These are phyloP conservation scores for Scheffersomyces quercinus DNA, from an alignment of 1,139 yeast genomes.

Conservation along the genomic window DNA sequence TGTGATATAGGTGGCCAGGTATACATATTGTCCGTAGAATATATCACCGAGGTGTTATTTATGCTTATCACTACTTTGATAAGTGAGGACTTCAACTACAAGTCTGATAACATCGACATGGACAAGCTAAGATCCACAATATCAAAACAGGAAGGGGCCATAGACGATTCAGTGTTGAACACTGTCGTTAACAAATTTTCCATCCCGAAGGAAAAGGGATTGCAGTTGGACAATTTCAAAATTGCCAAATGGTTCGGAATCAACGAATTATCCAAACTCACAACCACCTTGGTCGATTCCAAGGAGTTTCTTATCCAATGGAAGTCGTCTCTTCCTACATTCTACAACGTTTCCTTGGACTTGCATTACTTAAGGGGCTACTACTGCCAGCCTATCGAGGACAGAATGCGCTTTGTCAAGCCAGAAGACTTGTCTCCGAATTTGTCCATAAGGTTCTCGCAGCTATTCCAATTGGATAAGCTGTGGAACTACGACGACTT, in stretches of 20 bases:
- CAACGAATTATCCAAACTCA: constrained; percentile 42
- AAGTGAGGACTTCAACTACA: constrained; percentile 39
- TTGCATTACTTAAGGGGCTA: constrained; percentile 53
- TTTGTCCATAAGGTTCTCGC: constrained; percentile 54
- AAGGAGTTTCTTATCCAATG: constrained; percentile 61
- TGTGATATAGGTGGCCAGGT: constrained; percentile 44
- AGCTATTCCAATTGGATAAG: constrained; percentile 58
- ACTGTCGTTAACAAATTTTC: constrained; percentile 53
- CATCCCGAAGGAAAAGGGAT: constrained; percentile 16
- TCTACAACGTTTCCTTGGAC: constrained; percentile 58
- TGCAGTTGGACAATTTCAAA: constrained; percentile 35
- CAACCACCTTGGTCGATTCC: constrained; percentile 26
- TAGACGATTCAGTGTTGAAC: constrained; percentile 35
- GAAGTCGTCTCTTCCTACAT: constrained; percentile 67
- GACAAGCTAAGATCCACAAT: constrained; percentile 21
- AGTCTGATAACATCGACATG: constrained; percentile 18
- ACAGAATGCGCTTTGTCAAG: constrained; percentile 54
- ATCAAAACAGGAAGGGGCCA: constrained; percentile 10
- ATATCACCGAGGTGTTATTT: constrained; percentile 35
- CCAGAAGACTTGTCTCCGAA: constrained; percentile 49
- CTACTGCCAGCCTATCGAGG: constrained; percentile 48
- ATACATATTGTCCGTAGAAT: constrained; percentile 22
- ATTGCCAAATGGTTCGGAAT: constrained; percentile 65
- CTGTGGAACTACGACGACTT: constrained; percentile 77
- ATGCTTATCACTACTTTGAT: constrained; percentile 52